Percentiles rank a stretch among this genome's conserved stretches.
Evolutionary conservation across 768 basidiomycete species (phyloP).

Genomic region (Mycena chlorophos): DNA sequence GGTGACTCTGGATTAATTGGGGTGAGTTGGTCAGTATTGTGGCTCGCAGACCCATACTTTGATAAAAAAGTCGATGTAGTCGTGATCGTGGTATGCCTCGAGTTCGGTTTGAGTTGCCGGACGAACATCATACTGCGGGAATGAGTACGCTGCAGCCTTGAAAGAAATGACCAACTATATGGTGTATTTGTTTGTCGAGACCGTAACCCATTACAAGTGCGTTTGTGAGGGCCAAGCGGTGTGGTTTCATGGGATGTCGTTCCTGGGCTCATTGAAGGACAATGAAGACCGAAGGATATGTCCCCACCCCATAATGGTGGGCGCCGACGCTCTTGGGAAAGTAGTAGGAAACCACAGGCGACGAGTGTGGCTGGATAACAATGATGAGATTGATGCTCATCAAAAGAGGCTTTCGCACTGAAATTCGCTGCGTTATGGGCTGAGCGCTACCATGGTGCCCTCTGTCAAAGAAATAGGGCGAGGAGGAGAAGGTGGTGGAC

Average conservation of each 20-base stretch:
- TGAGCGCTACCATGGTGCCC: constrained; percentile 70
- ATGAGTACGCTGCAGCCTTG: no score
- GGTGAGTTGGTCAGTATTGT: neutral
- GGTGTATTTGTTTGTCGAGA: constrained; percentile 90
- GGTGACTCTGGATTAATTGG: constrained; percentile 83
- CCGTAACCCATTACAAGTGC: constrained; percentile 95
- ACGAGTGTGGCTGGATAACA: constrained; percentile 65
- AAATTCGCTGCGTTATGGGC: constrained; percentile 76
- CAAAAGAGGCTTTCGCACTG: constrained; percentile 47
- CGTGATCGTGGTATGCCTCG: no score
- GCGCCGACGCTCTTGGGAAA: constrained; percentile 91
- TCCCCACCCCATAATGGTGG: constrained; percentile 90
- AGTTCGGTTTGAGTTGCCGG: constrained; percentile 88
- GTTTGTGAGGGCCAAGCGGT: constrained; percentile 91
- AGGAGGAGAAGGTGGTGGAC: constrained; percentile 67
- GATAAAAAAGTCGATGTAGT: constrained; percentile 95
- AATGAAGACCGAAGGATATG: neutral
- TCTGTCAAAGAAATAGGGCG: constrained; percentile 75
- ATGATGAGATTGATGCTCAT: neutral
- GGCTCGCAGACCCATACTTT: constrained; percentile 47
- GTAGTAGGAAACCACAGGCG: constrained; percentile 94
- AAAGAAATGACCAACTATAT: no score
- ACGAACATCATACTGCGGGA: constrained; percentile 84
- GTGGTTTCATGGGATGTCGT: constrained; percentile 98
- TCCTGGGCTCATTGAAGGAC: constrained; percentile 52